phyloP scores from a whole-genome alignment of 2,329 filamentous ascomycete genomes.

The Phoma sp. region DNA sequence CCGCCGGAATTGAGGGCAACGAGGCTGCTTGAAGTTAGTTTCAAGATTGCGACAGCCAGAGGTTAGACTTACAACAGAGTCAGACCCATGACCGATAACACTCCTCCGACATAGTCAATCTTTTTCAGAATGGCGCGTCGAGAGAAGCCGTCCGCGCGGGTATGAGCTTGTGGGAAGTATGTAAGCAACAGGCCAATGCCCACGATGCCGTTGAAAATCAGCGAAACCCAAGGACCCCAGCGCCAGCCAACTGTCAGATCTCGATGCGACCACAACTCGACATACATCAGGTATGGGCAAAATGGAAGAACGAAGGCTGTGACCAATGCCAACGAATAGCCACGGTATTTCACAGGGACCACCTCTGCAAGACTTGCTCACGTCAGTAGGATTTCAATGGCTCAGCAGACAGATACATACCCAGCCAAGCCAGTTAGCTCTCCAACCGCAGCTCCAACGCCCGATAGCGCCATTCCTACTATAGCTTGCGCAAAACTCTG shows the following conservation, averaged over 20 bases:
- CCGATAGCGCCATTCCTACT: slow-evolving; percentile 43
- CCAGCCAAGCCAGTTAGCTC: slow-evolving; percentile 46
- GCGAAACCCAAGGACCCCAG: slow-evolving; percentile 45
- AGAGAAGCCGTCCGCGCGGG: slow-evolving; percentile 42
- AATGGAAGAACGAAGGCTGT: slow-evolving; percentile 46
- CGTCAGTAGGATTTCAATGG: slow-evolving; percentile 2
- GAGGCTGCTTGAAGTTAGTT: slow-evolving; percentile 31
- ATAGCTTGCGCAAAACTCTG: slow-evolving; percentile 44
- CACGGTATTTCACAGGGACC: slow-evolving; percentile 43
- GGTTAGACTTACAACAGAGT: slow-evolving; percentile 36
- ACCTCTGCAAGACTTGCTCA: slow-evolving; percentile 38
- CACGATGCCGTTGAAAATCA: slow-evolving; percentile 43
- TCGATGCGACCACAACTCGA: slow-evolving; percentile 38
- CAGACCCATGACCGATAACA: slow-evolving; percentile 41
- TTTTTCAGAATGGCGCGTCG: slow-evolving; percentile 37
- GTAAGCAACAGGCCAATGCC: slow-evolving; percentile 38
- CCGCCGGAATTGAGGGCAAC: slow-evolving; percentile 51
- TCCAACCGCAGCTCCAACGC: slow-evolving; percentile 43
- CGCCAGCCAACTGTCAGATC: slow-evolving; percentile 37
- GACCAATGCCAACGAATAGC: slow-evolving; percentile 42
- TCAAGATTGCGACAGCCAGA: not conserved
- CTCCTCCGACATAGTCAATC: slow-evolving; percentile 41
- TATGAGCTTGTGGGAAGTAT: slow-evolving; percentile 43
- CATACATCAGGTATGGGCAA: slow-evolving; percentile 42
- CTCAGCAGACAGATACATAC: slow-evolving; percentile 20